Conservation (phyloP, 2,329 filamentous ascomycete species). For the Microdochium paspali region DNA sequence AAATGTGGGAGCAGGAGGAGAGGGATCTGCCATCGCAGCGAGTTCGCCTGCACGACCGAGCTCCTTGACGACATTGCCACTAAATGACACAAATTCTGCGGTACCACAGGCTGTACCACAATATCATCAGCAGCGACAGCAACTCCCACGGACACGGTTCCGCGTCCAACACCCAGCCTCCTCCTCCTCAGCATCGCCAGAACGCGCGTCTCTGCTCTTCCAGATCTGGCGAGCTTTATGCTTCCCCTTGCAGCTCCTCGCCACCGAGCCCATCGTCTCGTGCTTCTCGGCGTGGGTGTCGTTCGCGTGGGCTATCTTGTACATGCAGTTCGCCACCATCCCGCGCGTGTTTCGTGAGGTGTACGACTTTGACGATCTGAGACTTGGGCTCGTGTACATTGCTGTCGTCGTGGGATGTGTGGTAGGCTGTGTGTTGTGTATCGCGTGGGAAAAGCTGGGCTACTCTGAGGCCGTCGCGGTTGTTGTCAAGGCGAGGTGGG, state of each 20-base stretch:
- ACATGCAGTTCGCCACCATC: conserved; percentile 47
- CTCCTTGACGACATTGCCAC: no score
- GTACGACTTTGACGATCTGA: conserved; percentile 49
- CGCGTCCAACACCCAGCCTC: no score
- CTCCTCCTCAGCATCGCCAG: no score
- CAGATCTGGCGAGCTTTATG: conserved; percentile 16
- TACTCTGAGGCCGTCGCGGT: no score
- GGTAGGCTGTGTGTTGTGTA: conserved; percentile 22
- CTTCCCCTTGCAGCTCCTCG: conserved; percentile 31
- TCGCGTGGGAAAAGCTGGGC: no score
- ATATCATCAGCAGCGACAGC: conserved; percentile 10
- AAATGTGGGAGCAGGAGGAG: background rate
- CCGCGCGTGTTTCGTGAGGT: conserved; percentile 56
- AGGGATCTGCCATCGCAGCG: background rate
- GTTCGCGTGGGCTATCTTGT: conserved; percentile 63
- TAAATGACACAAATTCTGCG: conserved; percentile 2
- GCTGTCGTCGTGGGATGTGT: conserved; percentile 25
- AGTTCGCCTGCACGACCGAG: no score
- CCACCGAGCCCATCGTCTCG: conserved; percentile 52
- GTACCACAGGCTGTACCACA: no score
- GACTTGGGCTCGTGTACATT: conserved; percentile 55
- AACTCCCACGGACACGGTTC: conserved; percentile 6
- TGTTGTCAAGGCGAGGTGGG: no score
- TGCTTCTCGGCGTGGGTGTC: conserved; percentile 63
- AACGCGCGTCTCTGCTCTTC: no score